Evolutionary conservation across 1,284 basidiomycete genomes (phyloP).

Genomic region (Tilletia walkeri): DNA sequence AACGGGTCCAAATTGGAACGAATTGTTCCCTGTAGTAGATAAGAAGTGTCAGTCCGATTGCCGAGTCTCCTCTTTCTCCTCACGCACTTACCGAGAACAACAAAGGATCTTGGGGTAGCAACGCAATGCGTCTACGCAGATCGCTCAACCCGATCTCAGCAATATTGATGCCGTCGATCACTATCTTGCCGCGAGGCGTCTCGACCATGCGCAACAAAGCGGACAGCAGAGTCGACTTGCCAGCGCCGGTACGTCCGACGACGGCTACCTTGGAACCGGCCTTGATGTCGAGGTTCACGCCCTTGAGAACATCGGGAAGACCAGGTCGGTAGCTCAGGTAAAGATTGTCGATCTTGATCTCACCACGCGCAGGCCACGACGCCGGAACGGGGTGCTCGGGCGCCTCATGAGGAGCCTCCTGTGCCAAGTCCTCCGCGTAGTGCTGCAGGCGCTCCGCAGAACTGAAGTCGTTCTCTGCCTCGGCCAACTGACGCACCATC

Average conservation of each 20-base stretch:
- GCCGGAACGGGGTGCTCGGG: constrained; percentile 36
- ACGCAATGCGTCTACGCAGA: constrained; percentile 45
- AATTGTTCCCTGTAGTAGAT: constrained; percentile 45
- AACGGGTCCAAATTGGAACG: constrained; percentile 57
- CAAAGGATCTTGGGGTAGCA: constrained; percentile 53
- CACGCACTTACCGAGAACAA: constrained; percentile 39
- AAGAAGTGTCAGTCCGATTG: too few relatives aligned
- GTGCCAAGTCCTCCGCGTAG: constrained; percentile 44
- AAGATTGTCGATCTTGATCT: constrained; percentile 50
- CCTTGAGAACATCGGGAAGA: constrained; percentile 60
- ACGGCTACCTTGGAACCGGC: constrained; percentile 63
- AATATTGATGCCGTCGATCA: constrained; percentile 69
- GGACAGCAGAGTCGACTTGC: constrained; percentile 73
- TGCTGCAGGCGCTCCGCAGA: constrained; percentile 53
- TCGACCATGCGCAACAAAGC: constrained; percentile 72
- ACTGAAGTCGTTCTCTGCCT: constrained; percentile 57
- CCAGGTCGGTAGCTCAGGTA: constrained; percentile 61
- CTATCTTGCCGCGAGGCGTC: constrained; percentile 65
- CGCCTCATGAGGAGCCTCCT: constrained; percentile 44
- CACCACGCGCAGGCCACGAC: constrained; percentile 53
- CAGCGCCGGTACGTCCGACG: constrained; percentile 61
- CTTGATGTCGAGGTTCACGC: constrained; percentile 57
- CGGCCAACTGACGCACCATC: constrained; percentile 55
- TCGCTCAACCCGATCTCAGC: constrained; percentile 59
- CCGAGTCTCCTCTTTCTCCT: too few relatives aligned